Percentiles rank a stretch among this genome's conserved stretches.
Evolutionary conservation across 2,329 filamentous ascomycete genomes (phyloP).

Genomic region (Arthrobotrys sinensis): DNA sequence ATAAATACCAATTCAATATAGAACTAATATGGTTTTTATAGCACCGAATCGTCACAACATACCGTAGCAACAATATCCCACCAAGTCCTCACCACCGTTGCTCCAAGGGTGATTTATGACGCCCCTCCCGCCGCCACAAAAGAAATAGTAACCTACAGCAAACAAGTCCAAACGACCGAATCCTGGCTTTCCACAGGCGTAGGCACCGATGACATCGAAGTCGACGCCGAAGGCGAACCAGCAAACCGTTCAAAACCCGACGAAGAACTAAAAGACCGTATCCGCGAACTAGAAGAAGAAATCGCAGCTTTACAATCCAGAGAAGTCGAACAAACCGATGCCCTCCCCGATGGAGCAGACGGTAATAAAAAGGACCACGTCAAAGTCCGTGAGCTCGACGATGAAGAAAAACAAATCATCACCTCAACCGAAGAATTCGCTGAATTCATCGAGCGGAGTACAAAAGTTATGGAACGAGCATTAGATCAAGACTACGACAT

Average conservation of each 20-base stretch:
- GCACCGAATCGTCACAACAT: constrained; percentile 65
- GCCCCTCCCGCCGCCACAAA: constrained; percentile 81
- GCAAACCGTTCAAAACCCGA: constrained; percentile 12
- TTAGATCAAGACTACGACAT: constrained; percentile 89
- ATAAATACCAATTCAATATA: constrained; percentile 63
- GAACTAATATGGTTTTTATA: constrained; percentile 14
- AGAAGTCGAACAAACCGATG: constrained; percentile 17
- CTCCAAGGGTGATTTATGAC: constrained; percentile 84
- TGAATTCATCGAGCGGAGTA: constrained; percentile 94
- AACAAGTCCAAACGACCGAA: constrained; percentile 91
- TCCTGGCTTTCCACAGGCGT: constrained; percentile 77
- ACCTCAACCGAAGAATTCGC: constrained; percentile 93
- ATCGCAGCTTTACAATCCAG: constrained; percentile 73
- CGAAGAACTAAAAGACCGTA: constrained; percentile 86
- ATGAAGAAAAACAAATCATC: constrained; percentile 90
- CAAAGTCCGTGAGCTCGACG: constrained; percentile 77
- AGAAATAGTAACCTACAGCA: constrained; percentile 96
- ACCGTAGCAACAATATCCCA: constrained; percentile 49
- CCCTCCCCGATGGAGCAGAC: constrained; percentile 20
- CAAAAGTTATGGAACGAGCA: constrained; percentile 95
- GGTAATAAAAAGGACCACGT: constrained; percentile 72
- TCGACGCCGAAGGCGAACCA: constrained; percentile 69
- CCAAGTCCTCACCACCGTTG: constrained; percentile 81
- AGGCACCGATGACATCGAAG: constrained; percentile 78
- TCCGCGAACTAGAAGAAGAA: constrained; percentile 94